Evolutionary conservation across 2,329 filamentous ascomycete species (phyloP).

Genomic region (Penicillium sumatraense): DNA sequence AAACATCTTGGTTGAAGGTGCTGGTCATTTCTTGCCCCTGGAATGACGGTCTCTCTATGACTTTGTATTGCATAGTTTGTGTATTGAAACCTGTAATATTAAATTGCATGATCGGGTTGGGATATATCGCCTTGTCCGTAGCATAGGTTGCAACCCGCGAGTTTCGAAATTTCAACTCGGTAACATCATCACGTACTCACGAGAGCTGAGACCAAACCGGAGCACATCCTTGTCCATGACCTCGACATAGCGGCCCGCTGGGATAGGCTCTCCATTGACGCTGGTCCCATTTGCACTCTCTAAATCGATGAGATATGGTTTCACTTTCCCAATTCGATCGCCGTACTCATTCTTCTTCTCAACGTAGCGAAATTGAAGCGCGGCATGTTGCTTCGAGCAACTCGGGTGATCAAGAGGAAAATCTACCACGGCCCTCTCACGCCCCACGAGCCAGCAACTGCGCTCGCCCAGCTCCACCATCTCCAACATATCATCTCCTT

Average conservation of each 20-base stretch:
- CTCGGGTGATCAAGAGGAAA: slow-evolving; percentile 86
- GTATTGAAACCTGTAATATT: slow-evolving; percentile 7
- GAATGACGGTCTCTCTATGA: not conserved
- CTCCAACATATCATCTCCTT: slow-evolving; percentile 77
- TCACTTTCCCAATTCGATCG: slow-evolving; percentile 77
- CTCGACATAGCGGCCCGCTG: slow-evolving; percentile 80
- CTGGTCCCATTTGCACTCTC: slow-evolving; percentile 90
- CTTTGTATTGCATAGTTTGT: slow-evolving; percentile 4
- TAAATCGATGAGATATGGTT: slow-evolving; percentile 89
- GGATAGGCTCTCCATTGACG: slow-evolving; percentile 76
- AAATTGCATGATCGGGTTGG: not conserved
- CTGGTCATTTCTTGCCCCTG: not conserved
- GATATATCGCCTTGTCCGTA: not conserved
- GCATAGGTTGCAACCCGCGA: not conserved
- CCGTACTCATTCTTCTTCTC: slow-evolving; percentile 86
- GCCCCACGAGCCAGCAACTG: slow-evolving; percentile 89
- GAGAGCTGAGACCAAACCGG: slow-evolving; percentile 81
- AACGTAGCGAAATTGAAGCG: slow-evolving; percentile 86
- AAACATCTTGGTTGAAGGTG: slow-evolving; percentile 13
- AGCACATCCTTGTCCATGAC: slow-evolving; percentile 87
- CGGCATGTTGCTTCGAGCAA: slow-evolving; percentile 93
- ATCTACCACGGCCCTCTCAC: slow-evolving; percentile 80
- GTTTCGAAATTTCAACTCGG: slow-evolving; percentile 28
- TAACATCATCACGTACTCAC: slow-evolving; percentile 96
- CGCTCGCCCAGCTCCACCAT: slow-evolving; percentile 76